Evolutionary conservation across 2,329 filamentous ascomycete genomes (phyloP).

Genomic region (Pseudogymnoascus sp.): DNA sequence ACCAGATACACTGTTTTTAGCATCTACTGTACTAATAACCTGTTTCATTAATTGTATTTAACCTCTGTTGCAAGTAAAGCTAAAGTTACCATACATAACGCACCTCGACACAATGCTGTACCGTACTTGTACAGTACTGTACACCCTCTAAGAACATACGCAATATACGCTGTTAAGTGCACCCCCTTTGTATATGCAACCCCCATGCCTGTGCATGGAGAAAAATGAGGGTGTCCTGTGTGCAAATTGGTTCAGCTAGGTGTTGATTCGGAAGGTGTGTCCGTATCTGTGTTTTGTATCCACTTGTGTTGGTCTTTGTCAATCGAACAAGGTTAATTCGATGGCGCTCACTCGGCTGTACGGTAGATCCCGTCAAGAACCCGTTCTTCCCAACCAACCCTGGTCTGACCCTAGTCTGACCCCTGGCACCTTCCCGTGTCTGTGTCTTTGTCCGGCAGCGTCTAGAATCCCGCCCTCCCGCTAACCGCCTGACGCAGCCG

Average conservation of each 20-base stretch:
- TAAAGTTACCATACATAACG: neutral
- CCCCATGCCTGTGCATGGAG: neutral
- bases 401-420: neutral
- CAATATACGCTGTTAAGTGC: neutral
- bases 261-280: no score
- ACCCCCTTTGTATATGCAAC: neutral
- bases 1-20: neutral
- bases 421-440: neutral
- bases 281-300: neutral
- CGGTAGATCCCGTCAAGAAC: neutral
- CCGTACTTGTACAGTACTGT: no score
- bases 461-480: neutral
- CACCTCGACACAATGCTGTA: neutral
- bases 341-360: neutral
- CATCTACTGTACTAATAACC: neutral
- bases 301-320: neutral
- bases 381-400: neutral
- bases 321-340: constrained; percentile 1
- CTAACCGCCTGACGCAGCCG: neutral
- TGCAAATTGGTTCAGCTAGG: no score
- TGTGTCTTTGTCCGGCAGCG: neutral
- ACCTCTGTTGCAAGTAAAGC: neutral
- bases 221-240: no score
- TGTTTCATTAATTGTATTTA: neutral
- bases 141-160: neutral